Evolutionary conservation across 352 stramenopile species (phyloP).

Genomic region (Phytopythium delawarense): DNA sequence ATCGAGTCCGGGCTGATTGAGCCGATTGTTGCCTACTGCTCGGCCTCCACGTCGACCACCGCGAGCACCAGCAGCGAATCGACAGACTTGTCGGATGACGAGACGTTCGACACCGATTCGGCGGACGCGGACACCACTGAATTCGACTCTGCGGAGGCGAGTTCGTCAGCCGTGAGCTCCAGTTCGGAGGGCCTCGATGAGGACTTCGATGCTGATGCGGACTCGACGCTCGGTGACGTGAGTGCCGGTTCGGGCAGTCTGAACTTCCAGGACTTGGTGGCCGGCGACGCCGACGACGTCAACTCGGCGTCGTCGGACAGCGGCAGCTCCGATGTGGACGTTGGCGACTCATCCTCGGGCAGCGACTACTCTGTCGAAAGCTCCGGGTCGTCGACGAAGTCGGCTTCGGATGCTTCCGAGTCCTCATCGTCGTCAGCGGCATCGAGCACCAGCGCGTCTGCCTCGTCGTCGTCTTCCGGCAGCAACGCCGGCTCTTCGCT

Average conservation of each 20-base stretch:
- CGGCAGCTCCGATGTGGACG: conserved; percentile 14
- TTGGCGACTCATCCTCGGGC: conserved; percentile 21
- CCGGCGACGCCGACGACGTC: conserved; percentile 5
- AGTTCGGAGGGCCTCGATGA: not conserved
- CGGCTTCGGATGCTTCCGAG: conserved; percentile 13
- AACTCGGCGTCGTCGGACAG: conserved; percentile 22
- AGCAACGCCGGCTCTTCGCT: conserved; percentile 4
- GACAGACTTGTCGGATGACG: not conserved
- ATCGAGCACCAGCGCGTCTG: conserved; percentile 4
- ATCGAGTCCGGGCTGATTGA: conserved; percentile 27
- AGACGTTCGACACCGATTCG: conserved; percentile 4
- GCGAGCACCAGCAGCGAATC: conserved; percentile 11
- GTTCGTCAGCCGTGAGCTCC: not conserved
- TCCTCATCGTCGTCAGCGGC: conserved; percentile 6
- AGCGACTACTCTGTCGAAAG: conserved; percentile 17
- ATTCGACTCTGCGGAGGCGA: not conserved
- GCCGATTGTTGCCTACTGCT: conserved; percentile 24
- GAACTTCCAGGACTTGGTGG: conserved; percentile 10
- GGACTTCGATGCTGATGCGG: not conserved
- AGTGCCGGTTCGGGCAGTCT: not conserved
- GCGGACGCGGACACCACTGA: not conserved
- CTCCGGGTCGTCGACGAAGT: conserved; percentile 7
- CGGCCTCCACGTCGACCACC: conserved; percentile 11
- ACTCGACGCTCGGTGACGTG: not conserved
- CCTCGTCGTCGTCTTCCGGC: not conserved